A percentile compares a stretch with the other conserved stretches of the same genome.
These are phyloP conservation scores for Epichloe sylvatica DNA, from an alignment of 2,329 filamentous ascomycete genomes.

Conservation along the genomic window DNA sequence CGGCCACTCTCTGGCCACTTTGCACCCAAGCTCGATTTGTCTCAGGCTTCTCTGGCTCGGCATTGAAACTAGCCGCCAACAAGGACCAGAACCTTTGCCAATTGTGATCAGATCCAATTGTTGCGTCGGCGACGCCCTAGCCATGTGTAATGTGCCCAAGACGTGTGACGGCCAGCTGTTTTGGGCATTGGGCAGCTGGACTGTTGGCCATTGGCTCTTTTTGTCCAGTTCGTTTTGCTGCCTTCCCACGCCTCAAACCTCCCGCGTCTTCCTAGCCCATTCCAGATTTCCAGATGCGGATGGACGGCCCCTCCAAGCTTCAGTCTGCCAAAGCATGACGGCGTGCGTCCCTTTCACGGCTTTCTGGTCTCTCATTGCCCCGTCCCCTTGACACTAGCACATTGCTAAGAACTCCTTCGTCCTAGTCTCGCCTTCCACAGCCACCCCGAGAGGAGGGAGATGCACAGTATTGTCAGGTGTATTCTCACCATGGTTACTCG, in stretches of 20 bases:
- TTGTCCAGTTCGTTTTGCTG: neutral
- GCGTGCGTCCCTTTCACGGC: neutral
- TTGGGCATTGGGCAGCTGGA: neutral
- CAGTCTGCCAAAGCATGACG: conserved; percentile 2
- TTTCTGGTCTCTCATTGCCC: neutral
- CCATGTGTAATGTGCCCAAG: neutral
- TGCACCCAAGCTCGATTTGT: too few species aligned
- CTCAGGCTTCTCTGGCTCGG: neutral
- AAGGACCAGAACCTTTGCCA: too few species aligned
- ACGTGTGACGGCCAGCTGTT: neutral
- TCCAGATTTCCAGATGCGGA: conserved; percentile 12
- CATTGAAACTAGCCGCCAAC: too few species aligned
- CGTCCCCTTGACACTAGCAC: neutral
- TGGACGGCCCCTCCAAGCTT: neutral
- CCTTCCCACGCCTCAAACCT: too few species aligned
- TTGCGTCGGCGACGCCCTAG: neutral
- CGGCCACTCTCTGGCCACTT: too few species aligned
- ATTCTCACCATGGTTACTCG: neutral
- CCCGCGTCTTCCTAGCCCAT: neutral
- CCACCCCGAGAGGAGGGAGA: neutral
- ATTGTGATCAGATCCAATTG: neutral
- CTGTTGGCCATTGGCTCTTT: neutral
- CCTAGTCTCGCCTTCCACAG: neutral
- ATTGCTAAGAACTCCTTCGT: neutral
- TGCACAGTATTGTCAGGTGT: neutral